Evolutionary conservation across 345 rosid species (phyloP), one percentile per base, ranked within the genome.

Genomic region (Citrus mangshanensis): DNA sequence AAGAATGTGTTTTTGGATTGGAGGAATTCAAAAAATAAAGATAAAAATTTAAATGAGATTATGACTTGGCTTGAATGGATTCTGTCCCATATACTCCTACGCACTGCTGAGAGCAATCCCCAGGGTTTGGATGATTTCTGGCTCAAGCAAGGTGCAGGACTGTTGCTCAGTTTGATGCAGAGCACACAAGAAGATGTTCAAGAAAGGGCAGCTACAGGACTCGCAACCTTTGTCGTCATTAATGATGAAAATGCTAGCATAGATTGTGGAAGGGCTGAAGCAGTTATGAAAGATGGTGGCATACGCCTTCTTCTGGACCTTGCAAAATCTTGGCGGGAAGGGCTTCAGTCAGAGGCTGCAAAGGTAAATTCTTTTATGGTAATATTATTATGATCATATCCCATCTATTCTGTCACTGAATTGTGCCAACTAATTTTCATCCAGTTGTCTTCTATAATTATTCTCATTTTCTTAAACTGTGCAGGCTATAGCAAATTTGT

Each of bases 201-300:
- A 75, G 98, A 93, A 80, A 88, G 94, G 77, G 92, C 98, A 71
- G 95, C 96, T n/a, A 92, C 94, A n/a, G 98, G 94, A 66, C 88
- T 93, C 74, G 98, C 96, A 38, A 89, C 96, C 66, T 93, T 92
- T 72, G 95, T 93, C n/a, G 94, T 93, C 62, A 87, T 86, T 58
- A 94, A 93, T 80, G 98, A 93, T 78, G 96, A 90, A 83, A 88
- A 90, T 84, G 94, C 96, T 70, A 92, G 91, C 83, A 90, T 93
- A 80, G 95, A 93, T 65, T 75, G 92, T 77, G 89, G 91, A 87
- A 89, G 94, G 86, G 96, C 98, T 62, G 96, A 93, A 84, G 96
- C 93, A 70, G 96, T 92, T 68, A 88, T 90, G 96, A 84, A 67
- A 65, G 93, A 88, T 83, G 96, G 98, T 62, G 98, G 96, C 46